These are phyloP conservation scores for Ramalina intermedia DNA, from an alignment of 495 filamentous ascomycete species.

Conservation along the genomic window DNA sequence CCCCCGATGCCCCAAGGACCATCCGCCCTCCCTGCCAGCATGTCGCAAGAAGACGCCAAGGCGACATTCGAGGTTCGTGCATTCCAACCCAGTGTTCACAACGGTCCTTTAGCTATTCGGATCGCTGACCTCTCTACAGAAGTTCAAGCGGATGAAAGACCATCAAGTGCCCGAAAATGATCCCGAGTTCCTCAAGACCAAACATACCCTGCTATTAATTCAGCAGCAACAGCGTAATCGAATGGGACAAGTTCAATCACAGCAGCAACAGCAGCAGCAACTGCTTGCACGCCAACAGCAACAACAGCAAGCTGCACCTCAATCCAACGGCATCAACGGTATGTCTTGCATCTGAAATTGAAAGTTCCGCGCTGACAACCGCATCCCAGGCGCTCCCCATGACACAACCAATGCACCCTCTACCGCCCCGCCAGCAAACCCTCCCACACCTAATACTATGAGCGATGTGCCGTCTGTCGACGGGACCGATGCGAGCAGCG, in stretches of 20 bases:
- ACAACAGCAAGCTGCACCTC: conserved; percentile 21
- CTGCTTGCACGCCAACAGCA: conserved; percentile 30
- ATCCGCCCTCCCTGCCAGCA: conserved; percentile 36
- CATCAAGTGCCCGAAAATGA: conserved; percentile 58
- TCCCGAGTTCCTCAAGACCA: conserved; percentile 65
- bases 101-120: conserved; percentile 14
- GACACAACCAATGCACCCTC: conserved; percentile 16
- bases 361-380: no score
- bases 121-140: conserved; percentile 30
- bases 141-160: conserved; percentile 67
- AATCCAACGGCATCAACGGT: conserved; percentile 39
- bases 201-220: conserved; percentile 48
- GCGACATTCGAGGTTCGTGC: not conserved
- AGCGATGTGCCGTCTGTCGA: conserved; percentile 5
- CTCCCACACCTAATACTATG: conserved; percentile 12
- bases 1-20: conserved; percentile 49
- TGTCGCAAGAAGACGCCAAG: conserved; percentile 41
- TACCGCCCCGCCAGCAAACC: conserved; percentile 18
- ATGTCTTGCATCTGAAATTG: conserved; percentile 11
- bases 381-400: not conserved
- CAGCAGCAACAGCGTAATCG: conserved; percentile 46
- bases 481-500: conserved; percentile 11
- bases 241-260: conserved; percentile 21
- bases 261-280: conserved; percentile 29
- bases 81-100: conserved; percentile 7